Percentiles rank a stretch among this genome's conserved stretches.
Evolutionary conservation across 2,329 filamentous ascomycete genomes (phyloP).

Genomic region (Fusarium odoratissimum): DNA sequence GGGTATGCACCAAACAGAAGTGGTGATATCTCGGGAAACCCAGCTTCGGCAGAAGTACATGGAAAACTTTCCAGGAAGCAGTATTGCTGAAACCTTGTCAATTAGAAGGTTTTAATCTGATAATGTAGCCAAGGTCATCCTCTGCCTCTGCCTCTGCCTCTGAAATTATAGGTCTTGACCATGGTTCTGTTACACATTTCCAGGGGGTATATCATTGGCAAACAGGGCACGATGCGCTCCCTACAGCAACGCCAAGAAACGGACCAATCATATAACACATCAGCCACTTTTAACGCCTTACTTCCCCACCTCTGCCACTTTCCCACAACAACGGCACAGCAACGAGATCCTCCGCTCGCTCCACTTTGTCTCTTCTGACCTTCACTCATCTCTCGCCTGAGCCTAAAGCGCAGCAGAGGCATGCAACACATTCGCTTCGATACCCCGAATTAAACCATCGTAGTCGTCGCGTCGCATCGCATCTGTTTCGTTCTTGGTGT

Average conservation of each 20-base stretch:
- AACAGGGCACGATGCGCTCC: slow-evolving; percentile 23
- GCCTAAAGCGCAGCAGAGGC: slow-evolving; percentile 30
- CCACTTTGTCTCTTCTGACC: slow-evolving; percentile 29
- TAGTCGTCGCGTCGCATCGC: slow-evolving; percentile 2
- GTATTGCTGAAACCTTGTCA: not conserved
- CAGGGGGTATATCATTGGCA: not conserved
- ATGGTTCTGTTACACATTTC: not conserved
- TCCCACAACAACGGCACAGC: slow-evolving; percentile 40
- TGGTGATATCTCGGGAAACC: not conserved
- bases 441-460: slow-evolving; percentile 13
- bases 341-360: slow-evolving; percentile 37
- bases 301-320: slow-evolving; percentile 11
- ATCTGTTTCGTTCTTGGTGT: slow-evolving; percentile 5
- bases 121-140: not conserved
- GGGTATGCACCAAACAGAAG: not conserved
- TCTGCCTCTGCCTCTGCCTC: not conserved
- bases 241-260: slow-evolving; percentile 29
- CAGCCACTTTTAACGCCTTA: slow-evolving; percentile 24
- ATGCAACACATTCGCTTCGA: slow-evolving; percentile 35
- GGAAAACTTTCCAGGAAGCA: not conserved
- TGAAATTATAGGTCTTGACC: not conserved
- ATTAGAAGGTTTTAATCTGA: not conserved
- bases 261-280: slow-evolving; percentile 14
- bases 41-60: not conserved
- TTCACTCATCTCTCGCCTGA: slow-evolving; percentile 14